Base-by-base conservation (phyloP, 164 flowering plant species). In the Vitis cinerea region DNA sequence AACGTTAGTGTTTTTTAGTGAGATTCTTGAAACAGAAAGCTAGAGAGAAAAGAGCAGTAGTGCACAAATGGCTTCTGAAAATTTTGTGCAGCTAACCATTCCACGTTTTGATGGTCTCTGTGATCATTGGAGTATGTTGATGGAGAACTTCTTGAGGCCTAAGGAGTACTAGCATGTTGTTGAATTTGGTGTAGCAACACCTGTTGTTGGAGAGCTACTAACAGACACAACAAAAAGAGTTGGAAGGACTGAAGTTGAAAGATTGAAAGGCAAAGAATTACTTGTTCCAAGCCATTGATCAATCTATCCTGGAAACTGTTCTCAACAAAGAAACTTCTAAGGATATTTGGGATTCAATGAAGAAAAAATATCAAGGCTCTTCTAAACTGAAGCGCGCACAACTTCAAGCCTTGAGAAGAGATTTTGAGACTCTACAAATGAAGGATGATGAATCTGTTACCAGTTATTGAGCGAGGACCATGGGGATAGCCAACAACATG, bases 311-410 rank as follows among this genome's bases (percentile, higher is more conserved):
- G 19, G 76, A 73, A 57, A 73, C 76, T 10, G 68, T 68, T 73
- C 68, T 68, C 48, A 50, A 66, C 70, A 73, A 73, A 67, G 63
- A 73, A 47, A 63, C 72, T 53, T 67, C 72, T 63, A 73, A 73
- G 13, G 63, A 73, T 62, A 73, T 68, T 30, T 73, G 76, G 56
- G 76, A 73, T 68, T 68, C 59, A 12, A 60, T 69, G 67, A 53
- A 70, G 67, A 23, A 62, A 70, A 19, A 70, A 70, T 70, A 70
- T 55, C 66, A 70, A 70, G 77, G 73, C 55, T 64, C 61, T 31
- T 16, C 64, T 16, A 64, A 61, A 27, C 54, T 64, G 70, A 69
- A 74, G 65, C 65, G 54, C 63, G 77, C 69, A 50, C 57, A 62
- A 55, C 69, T 69, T 69, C 77, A 74, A 69, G 67, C 73, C 23